These are phyloP conservation scores for Beverwykella pulmonaria DNA, from an alignment of 495 filamentous ascomycete genomes.

Conservation along the genomic window DNA sequence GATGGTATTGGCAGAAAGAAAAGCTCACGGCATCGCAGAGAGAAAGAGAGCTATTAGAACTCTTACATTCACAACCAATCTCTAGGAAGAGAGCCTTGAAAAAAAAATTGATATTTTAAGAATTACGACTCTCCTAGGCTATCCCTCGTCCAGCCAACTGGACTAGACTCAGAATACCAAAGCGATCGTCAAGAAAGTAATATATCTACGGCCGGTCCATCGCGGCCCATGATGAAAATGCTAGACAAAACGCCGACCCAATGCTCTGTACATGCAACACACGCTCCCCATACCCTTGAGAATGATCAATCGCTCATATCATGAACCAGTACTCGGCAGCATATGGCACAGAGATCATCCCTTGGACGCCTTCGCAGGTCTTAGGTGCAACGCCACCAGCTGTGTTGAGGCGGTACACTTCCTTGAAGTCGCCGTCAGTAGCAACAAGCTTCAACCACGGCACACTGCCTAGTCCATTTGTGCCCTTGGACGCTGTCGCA, in stretches of 20 bases:
- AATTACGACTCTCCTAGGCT: conserved; percentile 4
- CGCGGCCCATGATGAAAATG: conserved; percentile 7
- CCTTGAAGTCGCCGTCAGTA: conserved; percentile 56
- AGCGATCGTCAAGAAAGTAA: conserved; percentile 22
- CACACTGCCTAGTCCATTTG: conserved; percentile 65
- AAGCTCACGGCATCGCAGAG: conserved; percentile 27
- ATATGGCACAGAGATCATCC: conserved; percentile 74
- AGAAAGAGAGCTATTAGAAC: conserved; percentile 17
- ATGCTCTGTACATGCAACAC: conserved; percentile 27
- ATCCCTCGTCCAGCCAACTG: not conserved
- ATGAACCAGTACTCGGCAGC: conserved; percentile 68
- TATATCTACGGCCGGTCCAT: conserved; percentile 13
- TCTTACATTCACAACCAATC: not conserved
- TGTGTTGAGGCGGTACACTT: conserved; percentile 85
- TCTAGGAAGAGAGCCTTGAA: not conserved
- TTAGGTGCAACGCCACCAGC: conserved; percentile 76
- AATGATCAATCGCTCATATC: conserved; percentile 2
- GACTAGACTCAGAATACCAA: not conserved
- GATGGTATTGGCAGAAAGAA: conserved; percentile 29
- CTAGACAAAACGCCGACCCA: conserved; percentile 33
- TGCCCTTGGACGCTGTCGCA: conserved; percentile 54
- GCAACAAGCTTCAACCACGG: conserved; percentile 64
- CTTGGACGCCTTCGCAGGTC: conserved; percentile 68
- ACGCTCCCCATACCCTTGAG: not conserved
- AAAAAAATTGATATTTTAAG: conserved; percentile 3